Base-by-base conservation (phyloP, 306 rosid species). In the Psophocarpus tetragonolobus region DNA sequence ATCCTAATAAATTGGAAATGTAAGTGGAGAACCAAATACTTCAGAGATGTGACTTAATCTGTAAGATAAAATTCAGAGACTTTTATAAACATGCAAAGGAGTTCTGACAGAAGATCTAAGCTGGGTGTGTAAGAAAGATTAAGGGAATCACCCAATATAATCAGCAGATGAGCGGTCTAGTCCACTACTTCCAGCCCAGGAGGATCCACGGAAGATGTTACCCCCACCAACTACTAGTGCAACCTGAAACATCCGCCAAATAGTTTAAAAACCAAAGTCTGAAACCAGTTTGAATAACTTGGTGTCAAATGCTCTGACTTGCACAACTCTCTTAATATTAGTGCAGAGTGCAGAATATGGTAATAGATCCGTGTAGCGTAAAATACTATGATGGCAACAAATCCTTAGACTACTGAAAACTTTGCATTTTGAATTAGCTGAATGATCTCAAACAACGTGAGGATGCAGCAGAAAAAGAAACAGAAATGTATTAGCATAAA, bases 181-280 rank as follows among this genome's bases (percentile, higher is more conserved):
- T 73, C 97, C 97, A 41, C 97, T 83, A 81, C 90, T 35, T 86
- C 99, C 99, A 2, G 93, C 94, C 97, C 95, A 87, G 64, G 96
- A 83, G 14, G 99, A 84, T 79, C 97, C 99, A 62, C 99, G 97
- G 76, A 95, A 95, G 68, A 95, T 95, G 81, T 95, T 95, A 3
- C 97, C 99, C 66, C 99, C 97, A 47, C 99, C 99, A 56, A 95
- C 97, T 21, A 95, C 97, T 20, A 95, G 84, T 26, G 99, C 97
- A 79, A 95, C 99, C 99, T 95, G 90, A 89, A 88, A 84, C 63
- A 83, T 39, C 68, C 61, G 64, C 76, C 76, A 7, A 79, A 72
- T 76, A n/a, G 70, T 81, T 48, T 35, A 24, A 73, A 64, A 73
- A 64, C 66, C 53, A 14, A 32, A 65, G 11, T 70, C 63, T 79